Percentiles rank a stretch among this genome's conserved stretches.
Conservation (phyloP, 1,139 yeast genomes). For the Pichia sp. region DNA sequence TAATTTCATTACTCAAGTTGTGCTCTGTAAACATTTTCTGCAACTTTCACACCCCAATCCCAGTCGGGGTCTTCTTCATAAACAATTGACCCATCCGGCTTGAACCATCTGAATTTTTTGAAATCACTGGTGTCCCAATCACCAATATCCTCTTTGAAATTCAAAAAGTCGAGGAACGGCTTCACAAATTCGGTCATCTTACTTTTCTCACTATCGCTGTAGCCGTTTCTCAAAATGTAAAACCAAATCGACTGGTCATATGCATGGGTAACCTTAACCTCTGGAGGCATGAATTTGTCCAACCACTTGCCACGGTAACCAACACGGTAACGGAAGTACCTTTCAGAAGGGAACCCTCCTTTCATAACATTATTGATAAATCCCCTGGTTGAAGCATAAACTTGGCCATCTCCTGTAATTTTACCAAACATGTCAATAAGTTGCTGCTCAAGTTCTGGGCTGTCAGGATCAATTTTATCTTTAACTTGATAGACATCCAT, state of each 20-base stretch:
- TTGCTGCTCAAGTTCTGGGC: conserved; percentile 20
- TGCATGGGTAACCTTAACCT: conserved; percentile 34
- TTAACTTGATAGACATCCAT: conserved; percentile 31
- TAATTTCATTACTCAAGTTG: conserved; percentile 14
- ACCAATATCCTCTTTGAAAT: conserved; percentile 21
- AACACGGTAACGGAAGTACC: conserved; percentile 35
- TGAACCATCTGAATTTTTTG: conserved; percentile 27
- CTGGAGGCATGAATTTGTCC: conserved; percentile 29
- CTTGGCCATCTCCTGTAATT: conserved; percentile 39
- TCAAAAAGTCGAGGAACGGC: conserved; percentile 31
- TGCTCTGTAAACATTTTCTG: conserved; percentile 25
- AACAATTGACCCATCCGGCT: conserved; percentile 29
- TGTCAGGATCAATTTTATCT: conserved; percentile 10
- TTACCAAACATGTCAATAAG: conserved; percentile 31
- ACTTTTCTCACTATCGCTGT: conserved; percentile 28
- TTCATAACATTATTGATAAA: conserved; percentile 29
- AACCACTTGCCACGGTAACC: conserved; percentile 33
- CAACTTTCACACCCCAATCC: conserved; percentile 36
- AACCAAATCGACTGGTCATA: conserved; percentile 36
- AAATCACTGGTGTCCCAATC: conserved; percentile 31
- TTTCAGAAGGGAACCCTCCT: conserved; percentile 30
- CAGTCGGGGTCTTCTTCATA: conserved; percentile 32
- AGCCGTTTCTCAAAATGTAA: conserved; percentile 28
- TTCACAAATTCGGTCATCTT: conserved; percentile 26
- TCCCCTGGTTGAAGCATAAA: conserved; percentile 37